These are phyloP conservation scores for Yamadazyma atmosphaerica DNA, from an alignment of 1,139 yeast genomes.

Conservation along the genomic window DNA sequence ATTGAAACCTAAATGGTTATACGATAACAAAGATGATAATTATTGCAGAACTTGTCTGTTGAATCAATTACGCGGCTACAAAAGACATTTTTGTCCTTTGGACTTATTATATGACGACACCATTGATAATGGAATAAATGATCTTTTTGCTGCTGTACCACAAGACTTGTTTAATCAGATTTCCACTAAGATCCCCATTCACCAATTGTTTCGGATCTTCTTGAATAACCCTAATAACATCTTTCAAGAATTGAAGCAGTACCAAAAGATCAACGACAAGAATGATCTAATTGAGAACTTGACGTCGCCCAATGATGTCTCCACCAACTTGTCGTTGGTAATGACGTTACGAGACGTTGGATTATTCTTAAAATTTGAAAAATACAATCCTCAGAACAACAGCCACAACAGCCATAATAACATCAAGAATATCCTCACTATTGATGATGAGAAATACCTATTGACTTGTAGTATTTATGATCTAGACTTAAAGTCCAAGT, in stretches of 20 bases:
- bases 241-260: slow-evolving; percentile 37
- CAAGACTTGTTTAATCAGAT: slow-evolving; percentile 20
- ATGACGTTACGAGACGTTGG: slow-evolving; percentile 63
- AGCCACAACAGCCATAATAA: slow-evolving; percentile 37
- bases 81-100: slow-evolving; percentile 46
- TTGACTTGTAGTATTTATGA: slow-evolving; percentile 45
- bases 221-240: slow-evolving; percentile 34
- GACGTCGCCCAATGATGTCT: slow-evolving; percentile 40
- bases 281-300: slow-evolving; percentile 38
- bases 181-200: slow-evolving; percentile 29
- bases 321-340: slow-evolving; percentile 42
- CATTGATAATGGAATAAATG: slow-evolving; percentile 34
- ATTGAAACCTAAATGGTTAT: slow-evolving; percentile 51
- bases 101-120: slow-evolving; percentile 38
- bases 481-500: slow-evolving; percentile 43
- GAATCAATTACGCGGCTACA: slow-evolving; percentile 32
- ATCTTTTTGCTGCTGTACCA: slow-evolving; percentile 34
- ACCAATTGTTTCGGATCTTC: slow-evolving; percentile 27
- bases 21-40: slow-evolving; percentile 36
- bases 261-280: slow-evolving; percentile 36
- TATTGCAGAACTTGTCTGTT: slow-evolving; percentile 50
- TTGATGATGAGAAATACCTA: slow-evolving; percentile 28
- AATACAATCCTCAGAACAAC: slow-evolving; percentile 29
- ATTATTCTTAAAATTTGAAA: slow-evolving; percentile 44
- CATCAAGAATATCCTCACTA: slow-evolving; percentile 29